A percentile compares a stretch with the other conserved stretches of the same genome.
These are phyloP conservation scores for Zangia roseola DNA, from an alignment of 768 basidiomycete species.

Conservation along the genomic window DNA sequence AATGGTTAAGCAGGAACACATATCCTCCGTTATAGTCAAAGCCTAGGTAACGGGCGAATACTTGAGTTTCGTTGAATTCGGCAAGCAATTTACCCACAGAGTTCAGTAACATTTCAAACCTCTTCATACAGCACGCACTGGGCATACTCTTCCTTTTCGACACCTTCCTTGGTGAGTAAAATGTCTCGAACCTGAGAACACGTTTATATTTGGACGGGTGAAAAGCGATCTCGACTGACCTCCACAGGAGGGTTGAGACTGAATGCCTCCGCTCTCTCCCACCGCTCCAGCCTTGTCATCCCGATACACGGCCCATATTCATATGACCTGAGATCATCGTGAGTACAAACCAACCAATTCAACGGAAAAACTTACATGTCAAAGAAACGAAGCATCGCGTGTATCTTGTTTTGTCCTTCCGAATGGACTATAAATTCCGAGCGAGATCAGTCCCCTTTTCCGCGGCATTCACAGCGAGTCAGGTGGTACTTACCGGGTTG, in stretches of 20 bases:
- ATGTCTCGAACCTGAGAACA: slow-evolving; percentile 69
- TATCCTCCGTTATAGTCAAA: not conserved
- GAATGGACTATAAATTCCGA: slow-evolving; percentile 53
- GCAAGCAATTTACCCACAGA: not conserved
- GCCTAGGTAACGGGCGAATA: not conserved
- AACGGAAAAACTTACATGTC: slow-evolving; percentile 54
- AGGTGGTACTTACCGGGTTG: slow-evolving; percentile 53
- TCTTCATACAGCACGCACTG: slow-evolving; percentile 60
- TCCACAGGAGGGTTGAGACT: slow-evolving; percentile 80
- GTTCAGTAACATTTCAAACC: slow-evolving; percentile 21
- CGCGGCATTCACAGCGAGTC: not conserved
- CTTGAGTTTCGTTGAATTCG: not conserved
- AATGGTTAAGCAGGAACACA: not conserved
- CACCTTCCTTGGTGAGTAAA: slow-evolving; percentile 65
- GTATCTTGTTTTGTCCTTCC: slow-evolving; percentile 57
- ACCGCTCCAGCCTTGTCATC: slow-evolving; percentile 78
- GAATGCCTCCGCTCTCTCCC: slow-evolving; percentile 78
- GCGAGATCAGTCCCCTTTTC: not conserved
- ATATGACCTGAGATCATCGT: slow-evolving; percentile 50
- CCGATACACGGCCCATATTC: slow-evolving; percentile 82
- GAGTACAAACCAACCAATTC: not conserved
- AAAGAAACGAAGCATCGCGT: slow-evolving; percentile 76
- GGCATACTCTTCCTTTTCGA: slow-evolving; percentile 48
- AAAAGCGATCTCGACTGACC: slow-evolving; percentile 39
- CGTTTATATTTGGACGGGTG: not conserved